A percentile compares a stretch with the other conserved stretches of the same genome.
phyloP scores from a whole-genome alignment of 2,329 filamentous ascomycete species.

The Periconia sp. region DNA sequence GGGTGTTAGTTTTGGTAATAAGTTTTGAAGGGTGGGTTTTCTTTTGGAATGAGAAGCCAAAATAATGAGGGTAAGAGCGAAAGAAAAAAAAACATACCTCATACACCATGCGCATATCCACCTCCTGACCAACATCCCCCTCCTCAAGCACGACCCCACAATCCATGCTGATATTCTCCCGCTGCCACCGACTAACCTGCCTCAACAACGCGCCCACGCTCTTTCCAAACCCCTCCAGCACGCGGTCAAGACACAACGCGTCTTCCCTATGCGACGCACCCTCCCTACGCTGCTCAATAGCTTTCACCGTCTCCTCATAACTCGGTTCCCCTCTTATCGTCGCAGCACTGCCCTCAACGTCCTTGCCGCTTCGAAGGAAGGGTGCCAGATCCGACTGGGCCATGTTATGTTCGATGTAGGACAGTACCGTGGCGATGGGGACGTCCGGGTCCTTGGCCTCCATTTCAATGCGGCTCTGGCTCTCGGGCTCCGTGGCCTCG shows the following conservation, averaged over 20 bases:
- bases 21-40: neutral
- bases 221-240: constrained; percentile 33
- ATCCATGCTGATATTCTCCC: constrained; percentile 64
- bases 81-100: constrained; percentile 42
- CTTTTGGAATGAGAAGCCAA: neutral
- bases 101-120: constrained; percentile 62
- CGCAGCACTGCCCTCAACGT: constrained; percentile 10
- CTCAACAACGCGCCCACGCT: constrained; percentile 36
- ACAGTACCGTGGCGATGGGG: constrained; percentile 70
- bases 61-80: neutral
- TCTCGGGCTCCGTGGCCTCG: constrained; percentile 64
- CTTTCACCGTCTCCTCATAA: constrained; percentile 38
- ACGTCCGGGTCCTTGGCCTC: constrained; percentile 76
- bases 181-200: constrained; percentile 49
- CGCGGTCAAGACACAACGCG: constrained; percentile 45
- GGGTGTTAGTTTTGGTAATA: constrained; percentile 9
- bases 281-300: constrained; percentile 40
- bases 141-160: constrained; percentile 58
- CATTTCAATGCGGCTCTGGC: constrained; percentile 66
- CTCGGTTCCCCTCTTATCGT: constrained; percentile 7
- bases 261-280: constrained; percentile 47
- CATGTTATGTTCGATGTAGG: constrained; percentile 75
- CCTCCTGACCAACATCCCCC: constrained; percentile 33
- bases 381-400: constrained; percentile 64
- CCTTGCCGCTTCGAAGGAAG: constrained; percentile 55